These are phyloP conservation scores for Flaveria robusta DNA, from an alignment of 129 eudicot genomes.

Conservation along the genomic window DNA sequence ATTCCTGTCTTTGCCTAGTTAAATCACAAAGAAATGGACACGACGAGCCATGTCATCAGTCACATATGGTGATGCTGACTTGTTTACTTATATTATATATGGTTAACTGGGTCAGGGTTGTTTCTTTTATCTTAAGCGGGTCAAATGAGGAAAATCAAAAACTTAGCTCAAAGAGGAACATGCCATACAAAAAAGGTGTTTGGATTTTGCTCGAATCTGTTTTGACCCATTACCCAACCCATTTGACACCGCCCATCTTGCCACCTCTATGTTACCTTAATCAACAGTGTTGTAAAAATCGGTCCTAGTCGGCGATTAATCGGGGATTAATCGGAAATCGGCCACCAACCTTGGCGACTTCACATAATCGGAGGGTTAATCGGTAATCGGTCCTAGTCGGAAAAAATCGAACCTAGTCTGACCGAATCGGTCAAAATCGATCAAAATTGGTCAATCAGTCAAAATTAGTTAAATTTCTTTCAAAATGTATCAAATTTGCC, in stretches of 20 bases:
- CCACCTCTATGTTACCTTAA: not conserved
- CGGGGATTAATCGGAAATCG: too few relatives aligned
- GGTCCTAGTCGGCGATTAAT: too few relatives aligned
- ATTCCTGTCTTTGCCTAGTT: slow-evolving; percentile 18
- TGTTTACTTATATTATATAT: not conserved
- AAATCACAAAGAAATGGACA: not conserved
- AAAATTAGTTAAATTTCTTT: too few relatives aligned
- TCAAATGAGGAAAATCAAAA: not conserved
- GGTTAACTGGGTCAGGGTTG: not conserved
- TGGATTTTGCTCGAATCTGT: not conserved
- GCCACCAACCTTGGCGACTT: too few relatives aligned
- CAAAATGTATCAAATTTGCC: too few relatives aligned
- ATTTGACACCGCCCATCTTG: not conserved
- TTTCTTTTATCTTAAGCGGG: not conserved
- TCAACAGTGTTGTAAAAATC: too few relatives aligned
- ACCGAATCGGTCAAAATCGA: too few relatives aligned
- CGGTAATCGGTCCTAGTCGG: too few relatives aligned
- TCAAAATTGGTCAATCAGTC: too few relatives aligned
- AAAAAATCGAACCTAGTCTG: too few relatives aligned
- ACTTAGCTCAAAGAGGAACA: too few relatives aligned
- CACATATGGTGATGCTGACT: not conserved
- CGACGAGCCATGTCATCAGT: slow-evolving; percentile 4
- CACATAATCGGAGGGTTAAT: too few relatives aligned
- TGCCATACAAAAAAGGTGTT: not conserved
- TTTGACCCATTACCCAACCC: slow-evolving; percentile 5